A percentile compares a stretch with the other conserved stretches of the same genome.
These are phyloP conservation scores for Calonectria fujianensis DNA, from an alignment of 2,329 filamentous ascomycete species.

Conservation along the genomic window DNA sequence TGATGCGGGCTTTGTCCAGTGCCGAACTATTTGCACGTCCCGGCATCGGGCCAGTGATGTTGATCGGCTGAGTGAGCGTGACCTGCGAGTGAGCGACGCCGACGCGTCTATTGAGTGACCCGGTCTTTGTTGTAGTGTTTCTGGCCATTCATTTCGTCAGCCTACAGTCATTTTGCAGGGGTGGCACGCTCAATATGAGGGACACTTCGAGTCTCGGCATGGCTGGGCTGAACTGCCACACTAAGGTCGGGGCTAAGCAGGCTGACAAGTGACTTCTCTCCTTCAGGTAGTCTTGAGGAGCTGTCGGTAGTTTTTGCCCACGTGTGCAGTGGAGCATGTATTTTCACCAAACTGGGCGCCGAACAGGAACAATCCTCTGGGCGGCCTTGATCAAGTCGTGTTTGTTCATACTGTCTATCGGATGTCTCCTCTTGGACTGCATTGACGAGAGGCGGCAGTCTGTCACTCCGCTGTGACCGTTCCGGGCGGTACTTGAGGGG, in stretches of 20 bases:
- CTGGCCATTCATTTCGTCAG: constrained; percentile 26
- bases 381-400: not conserved
- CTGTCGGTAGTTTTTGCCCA: constrained; percentile 53
- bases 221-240: constrained; percentile 32
- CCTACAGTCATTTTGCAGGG: constrained; percentile 19
- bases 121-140: constrained; percentile 21
- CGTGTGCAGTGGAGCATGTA: constrained; percentile 52
- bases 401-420: not conserved
- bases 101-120: constrained; percentile 25
- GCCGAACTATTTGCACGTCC: constrained; percentile 13
- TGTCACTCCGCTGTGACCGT: constrained; percentile 17
- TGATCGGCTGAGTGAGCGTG: constrained; percentile 27
- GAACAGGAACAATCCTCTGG: constrained; percentile 32
- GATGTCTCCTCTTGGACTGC: not conserved
- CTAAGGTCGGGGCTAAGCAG: constrained; percentile 43
- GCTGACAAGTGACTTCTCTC: constrained; percentile 39
- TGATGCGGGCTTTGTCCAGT: constrained; percentile 16
- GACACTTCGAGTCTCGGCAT: constrained; percentile 20
- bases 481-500: constrained; percentile 10
- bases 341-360: constrained; percentile 26
- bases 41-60: constrained; percentile 32
- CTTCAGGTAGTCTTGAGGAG: constrained; percentile 29
- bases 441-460: constrained; percentile 22
- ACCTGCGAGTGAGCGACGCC: constrained; percentile 35
- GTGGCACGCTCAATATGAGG: constrained; percentile 22